Evolutionary conservation across 805 yeast genomes (phyloP).

Genomic region (Candida odintsovae): DNA sequence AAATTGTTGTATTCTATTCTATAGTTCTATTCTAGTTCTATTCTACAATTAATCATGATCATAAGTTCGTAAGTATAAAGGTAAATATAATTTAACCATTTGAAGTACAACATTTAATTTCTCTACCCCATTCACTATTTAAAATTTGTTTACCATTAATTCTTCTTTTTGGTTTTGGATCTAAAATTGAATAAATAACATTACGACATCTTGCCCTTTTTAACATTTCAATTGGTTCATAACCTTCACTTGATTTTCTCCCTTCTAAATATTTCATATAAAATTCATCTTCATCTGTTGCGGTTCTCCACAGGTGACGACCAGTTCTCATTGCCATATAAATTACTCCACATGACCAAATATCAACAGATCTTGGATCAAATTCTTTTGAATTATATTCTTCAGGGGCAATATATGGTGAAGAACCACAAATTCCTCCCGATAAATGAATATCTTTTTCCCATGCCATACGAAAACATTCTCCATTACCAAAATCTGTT

Average conservation of each 20-base stretch:
- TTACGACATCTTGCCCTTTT: conserved; percentile 87
- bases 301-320: conserved; percentile 85
- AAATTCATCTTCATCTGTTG: conserved; percentile 76
- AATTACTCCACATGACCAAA: conserved; percentile 92
- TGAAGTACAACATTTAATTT: conserved; percentile 39
- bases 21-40: no score
- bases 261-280: conserved; percentile 69
- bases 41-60: neutral
- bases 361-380: conserved; percentile 78
- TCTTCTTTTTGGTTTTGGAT: conserved; percentile 84
- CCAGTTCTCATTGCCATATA: conserved; percentile 96
- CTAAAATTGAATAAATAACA: conserved; percentile 87
- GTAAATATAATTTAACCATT: neutral
- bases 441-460: conserved; percentile 63
- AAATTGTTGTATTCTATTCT: no score
- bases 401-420: conserved; percentile 91
- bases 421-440: conserved; percentile 78
- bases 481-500: conserved; percentile 85
- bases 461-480: conserved; percentile 83
- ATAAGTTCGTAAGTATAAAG: neutral
- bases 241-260: conserved; percentile 78
- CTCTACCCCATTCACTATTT: conserved; percentile 95
- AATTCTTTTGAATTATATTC: conserved; percentile 59
- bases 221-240: conserved; percentile 82
- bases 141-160: conserved; percentile 84